Evolutionary conservation across 495 filamentous ascomycete species (phyloP).

Genomic region (Talaromyces wortmannii): DNA sequence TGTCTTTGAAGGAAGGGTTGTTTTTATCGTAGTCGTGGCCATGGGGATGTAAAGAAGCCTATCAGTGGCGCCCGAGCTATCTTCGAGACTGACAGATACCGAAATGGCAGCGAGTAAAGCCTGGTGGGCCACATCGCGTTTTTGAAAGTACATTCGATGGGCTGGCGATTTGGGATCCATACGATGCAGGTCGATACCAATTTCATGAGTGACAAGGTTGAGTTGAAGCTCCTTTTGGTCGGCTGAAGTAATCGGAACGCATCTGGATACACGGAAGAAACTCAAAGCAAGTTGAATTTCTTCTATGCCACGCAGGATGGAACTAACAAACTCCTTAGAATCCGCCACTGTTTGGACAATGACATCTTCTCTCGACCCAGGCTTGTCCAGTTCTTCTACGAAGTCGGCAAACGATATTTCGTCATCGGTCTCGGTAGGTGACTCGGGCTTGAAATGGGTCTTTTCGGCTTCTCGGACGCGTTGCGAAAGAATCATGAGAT

Average conservation of each 20-base stretch:
- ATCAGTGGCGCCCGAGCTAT: slow-evolving; percentile 76
- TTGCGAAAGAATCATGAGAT: slow-evolving; percentile 57
- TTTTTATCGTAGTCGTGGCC: slow-evolving; percentile 93
- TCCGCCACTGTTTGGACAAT: slow-evolving; percentile 85
- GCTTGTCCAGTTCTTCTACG: slow-evolving; percentile 68
- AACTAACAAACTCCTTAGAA: slow-evolving; percentile 87
- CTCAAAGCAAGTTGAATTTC: slow-evolving; percentile 95
- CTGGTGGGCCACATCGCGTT: slow-evolving; percentile 89
- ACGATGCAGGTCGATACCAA: slow-evolving; percentile 87
- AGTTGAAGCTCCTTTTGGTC: slow-evolving; percentile 65
- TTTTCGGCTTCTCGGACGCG: slow-evolving; percentile 36
- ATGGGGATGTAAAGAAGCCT: slow-evolving; percentile 92
- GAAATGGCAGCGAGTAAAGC: slow-evolving; percentile 88
- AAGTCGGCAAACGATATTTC: slow-evolving; percentile 67
- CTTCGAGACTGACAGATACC: slow-evolving; percentile 83
- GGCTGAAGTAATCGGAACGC: slow-evolving; percentile 57
- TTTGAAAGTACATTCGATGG: slow-evolving; percentile 98
- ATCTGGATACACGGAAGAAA: slow-evolving; percentile 80
- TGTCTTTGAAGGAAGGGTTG: slow-evolving; percentile 91
- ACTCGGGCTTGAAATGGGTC: slow-evolving; percentile 20
- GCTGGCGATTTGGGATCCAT: slow-evolving; percentile 91
- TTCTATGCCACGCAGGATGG: slow-evolving; percentile 84
- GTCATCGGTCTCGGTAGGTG: slow-evolving; percentile 30
- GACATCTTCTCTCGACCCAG: slow-evolving; percentile 65
- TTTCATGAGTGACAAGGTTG: slow-evolving; percentile 89